phyloP scores from a whole-genome alignment of 176 grass and related monocot species.

The Oryza glaberrima region DNA sequence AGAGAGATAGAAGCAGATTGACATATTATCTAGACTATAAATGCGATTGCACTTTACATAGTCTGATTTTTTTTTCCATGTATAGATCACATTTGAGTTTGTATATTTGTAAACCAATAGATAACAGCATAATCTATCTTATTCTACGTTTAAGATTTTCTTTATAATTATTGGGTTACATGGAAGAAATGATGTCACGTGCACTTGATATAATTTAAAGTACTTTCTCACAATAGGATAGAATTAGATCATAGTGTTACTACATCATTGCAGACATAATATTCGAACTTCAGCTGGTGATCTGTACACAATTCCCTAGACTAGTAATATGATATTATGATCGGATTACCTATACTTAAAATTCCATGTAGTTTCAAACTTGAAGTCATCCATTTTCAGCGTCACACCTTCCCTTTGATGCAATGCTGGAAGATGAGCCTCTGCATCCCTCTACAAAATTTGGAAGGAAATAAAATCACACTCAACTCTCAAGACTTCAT shows the following conservation, averaged over 20 bases:
- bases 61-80: background rate
- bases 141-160: background rate
- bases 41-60: background rate
- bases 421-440: slow-evolving; percentile 73
- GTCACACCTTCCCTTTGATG: slow-evolving; percentile 68
- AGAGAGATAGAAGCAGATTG: background rate
- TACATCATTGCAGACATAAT: background rate
- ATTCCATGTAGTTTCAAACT: slow-evolving; percentile 67
- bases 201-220: background rate
- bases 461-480: slow-evolving; percentile 14
- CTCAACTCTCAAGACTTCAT: background rate
- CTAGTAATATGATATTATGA: background rate
- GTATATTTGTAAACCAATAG: background rate
- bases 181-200: background rate
- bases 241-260: background rate
- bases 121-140: background rate
- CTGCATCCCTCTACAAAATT: slow-evolving; percentile 77
- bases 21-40: background rate
- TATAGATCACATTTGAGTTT: too few relatives aligned
- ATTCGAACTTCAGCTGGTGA: slow-evolving; percentile 16
- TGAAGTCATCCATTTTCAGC: slow-evolving; percentile 77
- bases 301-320: background rate
- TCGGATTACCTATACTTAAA: slow-evolving; percentile 82
- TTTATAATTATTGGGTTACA: background rate
- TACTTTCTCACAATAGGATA: background rate